phyloP scores from a whole-genome alignment of 169 alveolate species.

The Eimeria necatrix region DNA sequence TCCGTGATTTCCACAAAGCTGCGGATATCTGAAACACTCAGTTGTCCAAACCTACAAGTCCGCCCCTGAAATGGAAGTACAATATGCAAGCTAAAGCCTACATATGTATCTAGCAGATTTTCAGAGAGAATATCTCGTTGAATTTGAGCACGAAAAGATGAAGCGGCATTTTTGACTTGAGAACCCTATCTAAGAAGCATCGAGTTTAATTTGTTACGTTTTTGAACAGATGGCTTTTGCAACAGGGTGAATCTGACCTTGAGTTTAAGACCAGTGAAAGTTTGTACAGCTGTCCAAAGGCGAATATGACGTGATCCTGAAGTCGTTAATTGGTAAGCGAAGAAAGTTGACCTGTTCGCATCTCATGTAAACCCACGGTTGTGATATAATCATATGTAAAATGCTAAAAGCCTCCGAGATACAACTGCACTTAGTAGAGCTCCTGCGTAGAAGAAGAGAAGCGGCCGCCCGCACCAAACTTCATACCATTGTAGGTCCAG shows the following conservation, averaged over 20 bases:
- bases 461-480: too few species aligned
- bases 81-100: too few species aligned
- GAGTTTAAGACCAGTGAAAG: conserved; percentile 66
- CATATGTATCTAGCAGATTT: too few species aligned
- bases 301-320: conserved; percentile 68
- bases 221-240: not conserved
- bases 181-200: too few species aligned
- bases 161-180: too few species aligned
- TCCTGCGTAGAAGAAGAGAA: too few species aligned
- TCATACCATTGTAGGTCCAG: conserved; percentile 39
- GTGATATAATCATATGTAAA: too few species aligned
- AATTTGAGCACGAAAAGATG: too few species aligned
- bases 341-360: conserved; percentile 50
- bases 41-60: conserved; percentile 51
- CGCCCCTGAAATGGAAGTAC: conserved; percentile 11
- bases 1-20: conserved; percentile 62
- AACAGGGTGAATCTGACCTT: conserved; percentile 24
- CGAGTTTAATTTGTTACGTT: too few species aligned
- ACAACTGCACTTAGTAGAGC: too few species aligned
- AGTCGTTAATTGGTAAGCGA: conserved; percentile 53
- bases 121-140: too few species aligned
- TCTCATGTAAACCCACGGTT: not conserved
- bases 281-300: conserved; percentile 67
- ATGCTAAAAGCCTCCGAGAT: not conserved
- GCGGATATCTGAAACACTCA: conserved; percentile 57